Evolutionary conservation across 495 filamentous ascomycete species (phyloP).

Genomic region (Penicillium mononematosum): DNA sequence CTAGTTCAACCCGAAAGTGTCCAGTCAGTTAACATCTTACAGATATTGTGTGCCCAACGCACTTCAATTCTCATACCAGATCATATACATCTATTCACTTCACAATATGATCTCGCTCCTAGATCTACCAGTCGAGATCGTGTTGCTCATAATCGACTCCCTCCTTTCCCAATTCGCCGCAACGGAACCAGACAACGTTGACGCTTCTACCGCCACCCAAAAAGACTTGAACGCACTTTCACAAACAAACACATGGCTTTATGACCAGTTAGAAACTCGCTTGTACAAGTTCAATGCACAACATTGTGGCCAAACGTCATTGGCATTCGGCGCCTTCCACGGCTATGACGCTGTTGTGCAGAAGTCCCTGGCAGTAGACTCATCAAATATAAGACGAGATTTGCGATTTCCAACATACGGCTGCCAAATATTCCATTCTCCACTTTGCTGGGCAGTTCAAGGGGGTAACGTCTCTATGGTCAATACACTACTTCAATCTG

Average conservation of each 20-base stretch:
- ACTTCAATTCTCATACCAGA: neutral
- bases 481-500: neutral
- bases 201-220: neutral
- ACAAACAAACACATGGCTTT: neutral
- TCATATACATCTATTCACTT: neutral
- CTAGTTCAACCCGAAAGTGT: neutral
- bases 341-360: neutral
- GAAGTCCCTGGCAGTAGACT: neutral
- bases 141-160: neutral
- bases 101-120: neutral
- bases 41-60: neutral
- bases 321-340: slow-evolving; percentile 1
- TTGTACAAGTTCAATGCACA: neutral
- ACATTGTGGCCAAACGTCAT: neutral
- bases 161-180: neutral
- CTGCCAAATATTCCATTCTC: neutral
- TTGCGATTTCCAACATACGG: neutral
- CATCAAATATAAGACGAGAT: neutral
- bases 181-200: neutral
- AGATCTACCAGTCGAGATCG: neutral
- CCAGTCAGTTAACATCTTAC: neutral
- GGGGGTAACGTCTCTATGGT: neutral
- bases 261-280: neutral
- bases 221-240: neutral
- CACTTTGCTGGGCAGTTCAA: slow-evolving; percentile 1